Base-by-base conservation (phyloP, 176 grass and related monocot species). In the Aegilops longissima region DNA sequence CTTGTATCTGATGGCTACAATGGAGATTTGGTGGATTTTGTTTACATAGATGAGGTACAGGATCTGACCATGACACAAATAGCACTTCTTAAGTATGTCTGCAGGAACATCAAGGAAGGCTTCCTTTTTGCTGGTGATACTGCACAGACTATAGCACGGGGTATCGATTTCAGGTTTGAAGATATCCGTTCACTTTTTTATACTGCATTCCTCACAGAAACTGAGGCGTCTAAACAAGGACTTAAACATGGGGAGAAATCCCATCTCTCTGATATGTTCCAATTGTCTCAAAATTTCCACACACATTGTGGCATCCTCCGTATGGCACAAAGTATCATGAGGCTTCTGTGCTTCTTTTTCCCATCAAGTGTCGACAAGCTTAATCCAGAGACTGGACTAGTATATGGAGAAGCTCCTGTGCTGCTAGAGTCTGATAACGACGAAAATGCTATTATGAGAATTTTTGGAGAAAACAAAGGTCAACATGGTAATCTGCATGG, bases 1-100 rank as follows among this genome's bases (percentile, higher is more conserved):
- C 39, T 95, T 45, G 18, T 62, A 63, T 82, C 33, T 58, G 77
- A 87, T 71, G 89, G 91, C 29, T 98, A 85, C 59, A 83, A 51
- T 21, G 85, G 85, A 20, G 87, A 87, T 66, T 58, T 85, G 27
- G 54, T 98, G 13, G 91, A 95, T 91, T 95, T 72, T 74, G 72
- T 98, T 70, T 98, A 98, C 62, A 93, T 98, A 56, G 95, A 98
- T 71, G 95, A 98, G 90, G 95, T 98, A 79, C 95, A 98, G 73
- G 95, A 98, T 80, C 89, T 98, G 56, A 98, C 89, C 17, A 89
- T 95, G 86, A 74, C 85, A 74, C 95, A 98, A 25, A 88, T 98
- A 80, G 84, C 89, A 35, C 87, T 98, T 77, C 89, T 98, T 14
- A 95, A 89, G 78, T 88, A 95, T 84, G 82, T 98, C 66, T 93